Base-by-base conservation (phyloP, 495 filamentous ascomycete species). In the Penicillium diatomitis region DNA sequence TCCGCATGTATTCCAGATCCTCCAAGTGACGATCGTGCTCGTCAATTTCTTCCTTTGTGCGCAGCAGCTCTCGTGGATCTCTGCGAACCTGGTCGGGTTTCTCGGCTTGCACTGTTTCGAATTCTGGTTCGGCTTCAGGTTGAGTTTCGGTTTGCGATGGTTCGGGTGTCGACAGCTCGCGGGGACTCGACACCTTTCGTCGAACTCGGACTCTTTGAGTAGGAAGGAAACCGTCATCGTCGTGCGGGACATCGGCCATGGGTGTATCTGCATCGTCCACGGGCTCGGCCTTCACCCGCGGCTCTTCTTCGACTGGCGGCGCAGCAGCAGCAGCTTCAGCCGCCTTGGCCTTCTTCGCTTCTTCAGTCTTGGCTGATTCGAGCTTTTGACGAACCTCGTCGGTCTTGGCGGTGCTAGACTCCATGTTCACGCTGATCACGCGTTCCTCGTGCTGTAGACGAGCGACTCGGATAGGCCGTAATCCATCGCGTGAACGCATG, bases 381-480 rank as follows among this genome's bases (percentile, higher is more conserved):
- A 66, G 68, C 55, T 71, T 56, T 29, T 63, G 48, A 20, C 67
- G 64, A 4, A 72, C 40, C 46, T 74, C 66, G 5, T 72, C 71
- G 3, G 74, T 65, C 35, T 66, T 68, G n/a, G 58, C 58, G 12
- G 70, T 64, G 55, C 70, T 77, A 3, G 74, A 72, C 44, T 79
- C 76, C 57, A 74, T 76, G 46, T 76, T 73, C 38, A 79, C 71
- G 49, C 67, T 71, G 32, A 73, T 55, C 8, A 63, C 56, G 11
- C 75, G 66, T 38, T 78, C 76, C 43, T 71, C 68, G 60, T 80
- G 77, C 46, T 74, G 71, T 54, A 73, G 65, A 50, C 74, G 67
- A 45, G 73, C 66, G 31, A 78, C 63, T 8, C 76, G 68, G 38
- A 78, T 63, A 3, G 77, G 77, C 39, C 65, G 60, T 43, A 78